These are phyloP conservation scores for Suillus placidus DNA, from an alignment of 768 basidiomycete genomes.

Conservation along the genomic window DNA sequence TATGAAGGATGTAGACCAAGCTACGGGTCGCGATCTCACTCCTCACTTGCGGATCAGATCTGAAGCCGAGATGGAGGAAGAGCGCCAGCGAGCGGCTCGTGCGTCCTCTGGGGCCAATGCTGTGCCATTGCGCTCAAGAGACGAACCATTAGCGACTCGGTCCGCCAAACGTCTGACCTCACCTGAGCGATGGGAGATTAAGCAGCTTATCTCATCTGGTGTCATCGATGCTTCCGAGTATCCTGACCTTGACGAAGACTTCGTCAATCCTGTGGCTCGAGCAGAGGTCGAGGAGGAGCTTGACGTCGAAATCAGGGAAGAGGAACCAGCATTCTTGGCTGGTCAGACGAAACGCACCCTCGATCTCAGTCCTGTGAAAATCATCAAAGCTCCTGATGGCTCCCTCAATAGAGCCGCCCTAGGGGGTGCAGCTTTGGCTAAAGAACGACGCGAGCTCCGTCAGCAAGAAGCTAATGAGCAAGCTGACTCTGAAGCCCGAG, in stretches of 20 bases:
- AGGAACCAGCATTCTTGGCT: conserved; percentile 93
- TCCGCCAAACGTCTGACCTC: conserved; percentile 91
- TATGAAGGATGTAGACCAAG: conserved; percentile 98
- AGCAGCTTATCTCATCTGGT: conserved; percentile 96
- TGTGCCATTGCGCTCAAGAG: conserved; percentile 68
- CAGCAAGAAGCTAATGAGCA: conserved; percentile 94
- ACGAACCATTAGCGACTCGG: conserved; percentile 53
- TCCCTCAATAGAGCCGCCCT: conserved; percentile 95
- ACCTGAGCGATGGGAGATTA: conserved; percentile 99
- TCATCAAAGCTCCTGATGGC: conserved; percentile 98
- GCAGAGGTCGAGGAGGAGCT: conserved; percentile 95
- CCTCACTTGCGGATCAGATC: conserved; percentile 95
- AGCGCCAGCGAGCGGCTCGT: conserved; percentile 60
- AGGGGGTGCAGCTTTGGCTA: conserved; percentile 89
- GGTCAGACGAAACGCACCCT: conserved; percentile 96
- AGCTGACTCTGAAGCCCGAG: conserved; percentile 91
- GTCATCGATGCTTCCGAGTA: conserved; percentile 91
- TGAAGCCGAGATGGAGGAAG: conserved; percentile 90
- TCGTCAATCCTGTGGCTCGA: conserved; percentile 71
- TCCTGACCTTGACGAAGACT: conserved; percentile 89
- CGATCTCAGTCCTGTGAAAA: conserved; percentile 95
- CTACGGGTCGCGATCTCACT: conserved; percentile 85
- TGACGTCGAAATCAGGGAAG: conserved; percentile 96
- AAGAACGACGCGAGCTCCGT: conserved; percentile 91
- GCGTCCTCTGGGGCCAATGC: conserved; percentile 85